These are phyloP conservation scores for Begonia peltatifolia DNA, from an alignment of 306 rosid species.

Conservation along the genomic window DNA sequence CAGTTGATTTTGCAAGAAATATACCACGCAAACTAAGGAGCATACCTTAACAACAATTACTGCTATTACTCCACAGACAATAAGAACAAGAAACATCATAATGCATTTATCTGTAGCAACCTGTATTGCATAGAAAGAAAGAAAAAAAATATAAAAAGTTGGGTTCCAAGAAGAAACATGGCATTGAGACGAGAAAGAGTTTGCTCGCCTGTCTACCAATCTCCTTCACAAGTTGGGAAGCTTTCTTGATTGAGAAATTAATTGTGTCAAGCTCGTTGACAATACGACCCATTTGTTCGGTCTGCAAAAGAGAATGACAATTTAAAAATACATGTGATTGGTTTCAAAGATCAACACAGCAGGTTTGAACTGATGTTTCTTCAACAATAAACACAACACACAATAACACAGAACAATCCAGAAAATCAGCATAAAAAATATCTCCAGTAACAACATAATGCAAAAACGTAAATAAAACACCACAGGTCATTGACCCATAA, in stretches of 20 bases:
- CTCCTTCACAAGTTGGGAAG: constrained; percentile 97
- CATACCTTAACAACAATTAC: constrained; percentile 89
- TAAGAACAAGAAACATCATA: constrained; percentile 81
- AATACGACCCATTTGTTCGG: constrained; percentile 97
- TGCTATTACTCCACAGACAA: constrained; percentile 88
- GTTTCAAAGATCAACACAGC: too few species aligned
- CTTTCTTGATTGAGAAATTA: constrained; percentile 94
- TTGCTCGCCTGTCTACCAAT: constrained; percentile 86
- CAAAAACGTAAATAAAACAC: too few species aligned
- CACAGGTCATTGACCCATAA: too few species aligned
- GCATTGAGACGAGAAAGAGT: not conserved
- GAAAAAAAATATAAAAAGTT: too few species aligned
- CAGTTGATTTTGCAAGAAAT: not conserved
- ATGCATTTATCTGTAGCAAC: constrained; percentile 99
- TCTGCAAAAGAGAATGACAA: constrained; percentile 27
- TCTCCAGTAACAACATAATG: too few species aligned
- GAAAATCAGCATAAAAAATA: too few species aligned
- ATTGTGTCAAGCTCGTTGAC: constrained; percentile 96
- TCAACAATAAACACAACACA: constrained; percentile 10
- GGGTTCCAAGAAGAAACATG: too few species aligned
- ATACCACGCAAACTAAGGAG: not conserved
- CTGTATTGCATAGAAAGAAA: constrained; percentile 11
- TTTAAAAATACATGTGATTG: too few species aligned
- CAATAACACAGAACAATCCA: too few species aligned
- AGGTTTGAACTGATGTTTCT: not conserved